Conservation (phyloP, 2,329 filamentous ascomycete species). For the Neonectria sp. region DNA sequence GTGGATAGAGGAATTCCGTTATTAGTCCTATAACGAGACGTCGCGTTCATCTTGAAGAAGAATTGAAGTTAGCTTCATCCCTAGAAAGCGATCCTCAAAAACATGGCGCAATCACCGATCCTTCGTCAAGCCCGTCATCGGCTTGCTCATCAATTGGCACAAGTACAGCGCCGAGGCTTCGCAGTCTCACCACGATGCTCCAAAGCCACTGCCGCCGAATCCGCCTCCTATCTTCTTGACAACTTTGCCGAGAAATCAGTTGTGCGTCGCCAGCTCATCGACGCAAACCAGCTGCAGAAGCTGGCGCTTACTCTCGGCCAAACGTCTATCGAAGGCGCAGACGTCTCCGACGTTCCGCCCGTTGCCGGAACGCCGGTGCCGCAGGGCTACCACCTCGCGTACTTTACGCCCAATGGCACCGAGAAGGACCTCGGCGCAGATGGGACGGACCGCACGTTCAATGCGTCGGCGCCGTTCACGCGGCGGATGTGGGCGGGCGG, state of each 20-base stretch:
- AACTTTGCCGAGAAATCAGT: conserved; percentile 48
- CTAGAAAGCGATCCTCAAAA: not conserved
- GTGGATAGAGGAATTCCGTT: not conserved
- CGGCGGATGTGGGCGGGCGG: conserved; percentile 79
- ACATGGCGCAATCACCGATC: conserved; percentile 6
- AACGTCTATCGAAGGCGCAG: conserved; percentile 56
- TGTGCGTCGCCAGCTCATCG: conserved; percentile 64
- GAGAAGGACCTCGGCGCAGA: conserved; percentile 71
- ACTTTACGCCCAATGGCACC: conserved; percentile 72
- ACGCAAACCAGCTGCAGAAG: conserved; percentile 75
- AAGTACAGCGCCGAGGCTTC: conserved; percentile 34
- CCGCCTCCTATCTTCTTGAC: conserved; percentile 52
- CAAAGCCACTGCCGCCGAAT: conserved; percentile 46
- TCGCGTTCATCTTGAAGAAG: too few relatives aligned
- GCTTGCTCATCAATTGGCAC: conserved; percentile 20
- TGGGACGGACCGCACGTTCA: conserved; percentile 74
- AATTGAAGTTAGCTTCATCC: not conserved
- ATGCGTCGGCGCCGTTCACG: conserved; percentile 72
- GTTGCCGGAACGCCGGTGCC: conserved; percentile 65
- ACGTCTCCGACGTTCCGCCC: conserved; percentile 57
- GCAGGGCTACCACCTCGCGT: conserved; percentile 73
- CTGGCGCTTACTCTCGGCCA: conserved; percentile 72
- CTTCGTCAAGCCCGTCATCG: conserved; percentile 23
- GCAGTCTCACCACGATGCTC: conserved; percentile 19
- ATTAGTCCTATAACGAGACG: not conserved